Evolutionary conservation across 1,139 yeast species (phyloP).

Genomic region (Saccharomyces hybrid): DNA sequence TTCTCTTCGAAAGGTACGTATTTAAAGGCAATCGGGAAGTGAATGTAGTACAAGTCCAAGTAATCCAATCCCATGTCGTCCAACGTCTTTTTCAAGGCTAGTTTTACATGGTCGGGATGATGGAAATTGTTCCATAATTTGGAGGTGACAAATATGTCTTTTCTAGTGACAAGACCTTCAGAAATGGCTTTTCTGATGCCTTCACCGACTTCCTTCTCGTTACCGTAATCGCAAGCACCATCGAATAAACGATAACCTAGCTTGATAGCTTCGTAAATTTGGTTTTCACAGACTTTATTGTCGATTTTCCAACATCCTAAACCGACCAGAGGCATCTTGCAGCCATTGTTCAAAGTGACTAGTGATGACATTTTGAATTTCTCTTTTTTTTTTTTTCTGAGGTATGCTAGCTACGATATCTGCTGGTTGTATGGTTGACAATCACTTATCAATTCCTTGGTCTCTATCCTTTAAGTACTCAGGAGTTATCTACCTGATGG

Average conservation of each 20-base stretch:
- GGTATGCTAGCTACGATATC: no score
- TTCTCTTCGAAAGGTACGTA: slow-evolving; percentile 62
- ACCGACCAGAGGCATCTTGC: slow-evolving; percentile 56
- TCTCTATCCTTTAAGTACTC: neutral
- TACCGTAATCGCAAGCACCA: slow-evolving; percentile 74
- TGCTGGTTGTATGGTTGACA: no score
- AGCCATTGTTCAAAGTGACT: slow-evolving; percentile 51
- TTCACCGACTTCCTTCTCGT: slow-evolving; percentile 64
- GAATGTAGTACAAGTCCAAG: slow-evolving; percentile 67
- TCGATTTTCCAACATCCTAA: slow-evolving; percentile 65
- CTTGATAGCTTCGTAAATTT: slow-evolving; percentile 58
- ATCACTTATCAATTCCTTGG: neutral
- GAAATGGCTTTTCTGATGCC: slow-evolving; percentile 57
- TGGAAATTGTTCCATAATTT: slow-evolving; percentile 79
- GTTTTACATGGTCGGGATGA: slow-evolving; percentile 42
- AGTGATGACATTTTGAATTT: slow-evolving; percentile 14
- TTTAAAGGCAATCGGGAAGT: slow-evolving; percentile 72
- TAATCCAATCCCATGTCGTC: slow-evolving; percentile 59
- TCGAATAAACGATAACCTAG: slow-evolving; percentile 68
- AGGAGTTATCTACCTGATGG: neutral
- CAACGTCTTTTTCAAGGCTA: slow-evolving; percentile 56
- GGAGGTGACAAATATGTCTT: slow-evolving; percentile 66
- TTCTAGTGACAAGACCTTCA: slow-evolving; percentile 62
- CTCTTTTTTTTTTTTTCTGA: no score
- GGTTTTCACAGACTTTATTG: slow-evolving; percentile 47